Percentiles rank a stretch among this genome's conserved stretches.
phyloP scores from a whole-genome alignment of 257 asterid genomes.

The Dorcoceras hygrometricum region DNA sequence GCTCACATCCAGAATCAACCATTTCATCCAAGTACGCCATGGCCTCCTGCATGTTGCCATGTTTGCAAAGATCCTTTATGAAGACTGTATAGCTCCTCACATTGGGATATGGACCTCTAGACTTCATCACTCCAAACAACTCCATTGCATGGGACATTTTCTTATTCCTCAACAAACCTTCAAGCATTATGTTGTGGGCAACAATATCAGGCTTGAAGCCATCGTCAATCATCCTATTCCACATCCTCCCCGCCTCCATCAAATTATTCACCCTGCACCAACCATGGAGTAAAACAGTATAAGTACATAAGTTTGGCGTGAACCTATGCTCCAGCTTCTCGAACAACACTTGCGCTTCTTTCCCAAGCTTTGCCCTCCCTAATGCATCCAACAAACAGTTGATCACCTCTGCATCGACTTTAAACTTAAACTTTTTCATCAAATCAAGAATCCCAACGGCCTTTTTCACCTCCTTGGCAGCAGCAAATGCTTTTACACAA shows the following conservation, averaged over 20 bases:
- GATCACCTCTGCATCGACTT: slow-evolving; percentile 57
- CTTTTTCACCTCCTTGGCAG: slow-evolving; percentile 82
- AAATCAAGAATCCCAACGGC: slow-evolving; percentile 70
- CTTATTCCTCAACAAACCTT: slow-evolving; percentile 64
- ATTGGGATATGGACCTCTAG: slow-evolving; percentile 69
- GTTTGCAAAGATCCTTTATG: slow-evolving; percentile 65
- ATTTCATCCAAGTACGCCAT: slow-evolving; percentile 54
- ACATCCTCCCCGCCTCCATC: slow-evolving; percentile 75
- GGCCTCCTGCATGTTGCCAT: slow-evolving; percentile 56
- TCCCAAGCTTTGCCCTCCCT: slow-evolving; percentile 80
- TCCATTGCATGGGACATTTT: slow-evolving; percentile 63
- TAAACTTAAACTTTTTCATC: slow-evolving; percentile 72
- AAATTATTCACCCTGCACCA: slow-evolving; percentile 84
- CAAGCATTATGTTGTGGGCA: slow-evolving; percentile 82
- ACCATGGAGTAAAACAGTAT: slow-evolving; percentile 69
- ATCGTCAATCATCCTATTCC: slow-evolving; percentile 83
- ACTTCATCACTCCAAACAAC: slow-evolving; percentile 72
- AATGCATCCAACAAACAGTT: slow-evolving; percentile 77
- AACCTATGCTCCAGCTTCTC: slow-evolving; percentile 65
- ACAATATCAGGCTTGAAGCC: slow-evolving; percentile 75
- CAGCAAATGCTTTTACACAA: slow-evolving; percentile 66
- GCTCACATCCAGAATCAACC: slow-evolving; percentile 52
- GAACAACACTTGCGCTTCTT: slow-evolving; percentile 73
- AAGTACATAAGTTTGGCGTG: slow-evolving; percentile 60
- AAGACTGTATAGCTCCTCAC: slow-evolving; percentile 68